Evolutionary conservation across 2,329 filamentous ascomycete species (phyloP).

Genomic region (Coniochaeta prunicola): DNA sequence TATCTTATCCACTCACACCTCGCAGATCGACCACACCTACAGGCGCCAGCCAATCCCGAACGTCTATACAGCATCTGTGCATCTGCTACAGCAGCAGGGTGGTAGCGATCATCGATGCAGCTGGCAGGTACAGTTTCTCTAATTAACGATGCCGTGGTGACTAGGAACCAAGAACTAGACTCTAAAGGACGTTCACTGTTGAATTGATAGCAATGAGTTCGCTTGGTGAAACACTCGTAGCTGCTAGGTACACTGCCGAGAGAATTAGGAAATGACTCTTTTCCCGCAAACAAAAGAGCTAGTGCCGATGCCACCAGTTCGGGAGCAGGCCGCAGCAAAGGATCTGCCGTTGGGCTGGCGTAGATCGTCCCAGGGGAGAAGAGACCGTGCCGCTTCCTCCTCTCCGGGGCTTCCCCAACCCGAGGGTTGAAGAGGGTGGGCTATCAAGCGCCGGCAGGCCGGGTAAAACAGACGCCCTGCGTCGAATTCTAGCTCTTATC

Average conservation of each 20-base stretch:
- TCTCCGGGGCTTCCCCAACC: neutral
- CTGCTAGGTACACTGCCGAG: neutral
- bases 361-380: neutral
- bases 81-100: neutral
- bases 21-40: neutral
- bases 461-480: neutral
- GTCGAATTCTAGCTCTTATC: neutral
- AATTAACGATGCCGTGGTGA: neutral
- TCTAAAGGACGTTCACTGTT: neutral
- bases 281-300: neutral
- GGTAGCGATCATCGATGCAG: neutral
- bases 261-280: neutral
- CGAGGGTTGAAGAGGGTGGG: too few relatives aligned
- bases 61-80: too few relatives aligned
- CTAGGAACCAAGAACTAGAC: too few relatives aligned
- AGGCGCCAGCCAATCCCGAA: neutral
- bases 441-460: neutral
- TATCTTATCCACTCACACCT: neutral
- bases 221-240: neutral
- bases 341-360: neutral
- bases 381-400: neutral
- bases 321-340: neutral
- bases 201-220: neutral
- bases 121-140: neutral
- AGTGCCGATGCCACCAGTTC: neutral